phyloP scores from a whole-genome alignment of 2,329 filamentous ascomycete genomes.

The Hypoxylon sp. region DNA sequence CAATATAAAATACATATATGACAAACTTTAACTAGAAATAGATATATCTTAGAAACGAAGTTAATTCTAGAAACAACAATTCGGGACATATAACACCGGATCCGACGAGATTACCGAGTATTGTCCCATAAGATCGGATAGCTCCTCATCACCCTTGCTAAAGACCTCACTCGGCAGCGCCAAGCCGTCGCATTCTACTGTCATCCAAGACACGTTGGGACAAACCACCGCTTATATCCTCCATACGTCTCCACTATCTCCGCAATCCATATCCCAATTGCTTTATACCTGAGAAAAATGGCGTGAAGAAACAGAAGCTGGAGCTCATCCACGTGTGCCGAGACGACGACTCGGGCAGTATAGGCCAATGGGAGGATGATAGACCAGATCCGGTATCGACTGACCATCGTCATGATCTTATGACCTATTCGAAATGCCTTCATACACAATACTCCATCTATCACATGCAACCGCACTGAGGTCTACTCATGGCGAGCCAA shows the following conservation, averaged over 20 bases:
- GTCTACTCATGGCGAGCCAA: no score
- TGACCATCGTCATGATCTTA: constrained; percentile 12
- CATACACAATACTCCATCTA: constrained; percentile 4
- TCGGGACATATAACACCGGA: constrained; percentile 17
- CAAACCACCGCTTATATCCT: not conserved
- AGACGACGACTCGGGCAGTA: constrained; percentile 23
- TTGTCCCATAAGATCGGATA: constrained; percentile 3
- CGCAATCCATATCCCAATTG: constrained; percentile 25
- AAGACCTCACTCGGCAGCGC: constrained; percentile 16
- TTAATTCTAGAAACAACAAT: not conserved
- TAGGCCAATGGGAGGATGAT: constrained; percentile 38
- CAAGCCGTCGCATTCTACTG: constrained; percentile 21
- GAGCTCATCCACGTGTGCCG: constrained; percentile 26
- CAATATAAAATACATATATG: no score
- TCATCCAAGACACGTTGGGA: constrained; percentile 1
- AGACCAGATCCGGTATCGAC: constrained; percentile 25
- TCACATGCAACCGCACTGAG: no score
- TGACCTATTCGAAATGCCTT: constrained; percentile 25
- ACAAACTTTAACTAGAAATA: no score
- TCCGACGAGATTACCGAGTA: constrained; percentile 16
- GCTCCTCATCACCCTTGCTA: constrained; percentile 28
- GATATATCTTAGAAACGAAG: no score
- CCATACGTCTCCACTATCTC: constrained; percentile 21
- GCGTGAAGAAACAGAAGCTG: constrained; percentile 15
- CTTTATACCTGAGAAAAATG: no score